Conservation (phyloP, 805 yeast species). For the Spathaspora gorwiae region DNA sequence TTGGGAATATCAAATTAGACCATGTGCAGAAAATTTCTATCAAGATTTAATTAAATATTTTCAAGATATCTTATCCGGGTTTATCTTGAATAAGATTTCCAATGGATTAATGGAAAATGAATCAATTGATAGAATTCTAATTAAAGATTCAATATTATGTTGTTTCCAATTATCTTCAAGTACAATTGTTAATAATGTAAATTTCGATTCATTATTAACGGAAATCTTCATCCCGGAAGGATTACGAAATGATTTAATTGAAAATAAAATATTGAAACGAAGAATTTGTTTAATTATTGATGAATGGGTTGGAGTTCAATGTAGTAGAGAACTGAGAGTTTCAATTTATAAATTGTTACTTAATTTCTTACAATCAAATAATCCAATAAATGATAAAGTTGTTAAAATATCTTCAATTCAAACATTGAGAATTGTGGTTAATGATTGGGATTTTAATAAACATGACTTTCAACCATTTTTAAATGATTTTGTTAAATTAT, state of each 20-base stretch:
- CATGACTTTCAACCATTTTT: constrained; percentile 63
- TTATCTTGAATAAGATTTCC: constrained; percentile 58
- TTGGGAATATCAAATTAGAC: constrained; percentile 81
- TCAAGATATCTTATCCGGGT: constrained; percentile 49
- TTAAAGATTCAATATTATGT: constrained; percentile 75
- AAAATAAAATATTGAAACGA: constrained; percentile 64
- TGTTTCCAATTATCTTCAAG: constrained; percentile 77
- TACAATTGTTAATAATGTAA: constrained; percentile 59
- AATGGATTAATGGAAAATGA: constrained; percentile 25
- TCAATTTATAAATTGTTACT: constrained; percentile 56
- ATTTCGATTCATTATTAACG: constrained; percentile 60
- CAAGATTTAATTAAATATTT: constrained; percentile 67
- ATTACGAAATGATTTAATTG: constrained; percentile 37
- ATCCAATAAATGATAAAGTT: constrained; percentile 63
- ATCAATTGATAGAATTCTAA: constrained; percentile 47
- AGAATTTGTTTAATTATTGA: constrained; percentile 71
- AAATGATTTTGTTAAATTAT: constrained; percentile 44
- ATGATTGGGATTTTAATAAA: constrained; percentile 84
- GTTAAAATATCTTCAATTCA: constrained; percentile 72
- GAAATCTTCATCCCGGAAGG: constrained; percentile 68
- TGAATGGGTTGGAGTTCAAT: constrained; percentile 74
- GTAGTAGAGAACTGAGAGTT: constrained; percentile 54
- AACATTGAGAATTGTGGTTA: constrained; percentile 63
- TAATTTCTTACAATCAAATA: constrained; percentile 43
- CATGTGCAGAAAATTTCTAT: constrained; percentile 83